Conservation (phyloP, 2,329 filamentous ascomycete genomes). For the Aspergillus melleus region DNA sequence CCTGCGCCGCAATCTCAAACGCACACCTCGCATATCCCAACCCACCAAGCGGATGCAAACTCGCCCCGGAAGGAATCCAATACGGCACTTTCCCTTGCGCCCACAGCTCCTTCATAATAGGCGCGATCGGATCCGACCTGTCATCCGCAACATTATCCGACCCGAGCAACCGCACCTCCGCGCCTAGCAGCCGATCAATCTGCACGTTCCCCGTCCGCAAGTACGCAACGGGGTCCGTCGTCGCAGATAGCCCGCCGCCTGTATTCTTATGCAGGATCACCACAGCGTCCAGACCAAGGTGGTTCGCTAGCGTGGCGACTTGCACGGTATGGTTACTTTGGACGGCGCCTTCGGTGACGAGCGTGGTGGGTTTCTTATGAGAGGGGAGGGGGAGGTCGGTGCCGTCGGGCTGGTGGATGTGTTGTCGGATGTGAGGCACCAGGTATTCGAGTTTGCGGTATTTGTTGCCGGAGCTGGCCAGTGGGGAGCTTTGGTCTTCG, state of each 20-base stretch:
- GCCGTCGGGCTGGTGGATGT: slow-evolving; percentile 15
- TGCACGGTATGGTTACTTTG: slow-evolving; percentile 42
- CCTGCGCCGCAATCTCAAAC: slow-evolving; percentile 33
- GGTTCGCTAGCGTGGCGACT: slow-evolving; percentile 30
- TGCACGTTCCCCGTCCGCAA: slow-evolving; percentile 29
- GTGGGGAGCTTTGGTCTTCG: slow-evolving; percentile 37
- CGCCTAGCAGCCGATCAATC: slow-evolving; percentile 28
- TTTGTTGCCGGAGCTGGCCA: slow-evolving; percentile 38
- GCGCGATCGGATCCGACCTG: slow-evolving; percentile 36
- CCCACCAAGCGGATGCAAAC: slow-evolving; percentile 33
- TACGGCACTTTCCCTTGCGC: slow-evolving; percentile 25
- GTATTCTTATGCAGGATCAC: slow-evolving; percentile 30
- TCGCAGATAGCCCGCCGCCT: slow-evolving; percentile 25
- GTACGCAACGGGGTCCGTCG: slow-evolving; percentile 21
- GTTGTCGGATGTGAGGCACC: slow-evolving; percentile 34
- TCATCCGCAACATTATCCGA: slow-evolving; percentile 50
- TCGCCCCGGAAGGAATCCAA: slow-evolving; percentile 39
- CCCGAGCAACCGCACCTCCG: slow-evolving; percentile 55
- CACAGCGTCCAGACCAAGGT: slow-evolving; percentile 26
- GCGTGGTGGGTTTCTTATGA: slow-evolving; percentile 20
- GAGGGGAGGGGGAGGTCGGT: slow-evolving; percentile 5
- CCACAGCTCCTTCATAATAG: slow-evolving; percentile 25
- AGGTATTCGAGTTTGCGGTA: slow-evolving; percentile 42
- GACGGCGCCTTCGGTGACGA: slow-evolving; percentile 38
- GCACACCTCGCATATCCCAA: slow-evolving; percentile 36